Base-by-base conservation (phyloP, 2,329 filamentous ascomycete species). In the Bertia moriformis region DNA sequence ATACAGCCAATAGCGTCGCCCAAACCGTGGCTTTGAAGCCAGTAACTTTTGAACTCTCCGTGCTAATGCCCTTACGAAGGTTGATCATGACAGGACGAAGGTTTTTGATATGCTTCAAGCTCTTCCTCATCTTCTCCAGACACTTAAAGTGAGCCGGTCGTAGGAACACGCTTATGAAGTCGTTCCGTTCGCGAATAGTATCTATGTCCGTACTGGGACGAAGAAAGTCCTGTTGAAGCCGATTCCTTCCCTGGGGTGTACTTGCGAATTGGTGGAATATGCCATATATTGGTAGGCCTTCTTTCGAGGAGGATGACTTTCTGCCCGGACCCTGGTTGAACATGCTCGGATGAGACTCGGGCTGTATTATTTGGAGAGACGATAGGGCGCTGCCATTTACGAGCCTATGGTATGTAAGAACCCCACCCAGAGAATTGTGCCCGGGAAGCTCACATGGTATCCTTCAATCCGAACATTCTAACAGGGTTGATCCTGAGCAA, bases 101-200 rank as follows among this genome's bases (percentile, higher is more conserved):
- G 17, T 35, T 35, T 15, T 35, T 35, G 32, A 35, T 35, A 17
- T 35, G 32, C 32, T 35, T 35, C 32, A 35, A 35, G 15, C 10
- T 17, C 32, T 35, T 35, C 15, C 10, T 15, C 12, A 35, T 35
- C 15, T 35, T 35, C 12, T 35, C 15, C 32, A 35, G 15, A 18
- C 7, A 7, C 7, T 10, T 17, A 10, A 14, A 12, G 15, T 35
- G 10, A 17, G 10, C 32, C 10, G 12, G 32, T 18, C 32, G 12
- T 18, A 17, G 15, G 32, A 14, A 35, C 7, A 35, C 32, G 15
- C 32, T 35, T 7, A 35, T 35, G 15, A 35, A 35, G 32, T 35
- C 32, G 17, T 35, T 7, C 10, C 32, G 32, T 18, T 35, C 32
- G 10, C 32, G 15, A 18, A 35, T 35, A 7, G 17, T 15, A 35